Conservation (phyloP, 2,329 filamentous ascomycete species). For the Ophiostoma sp. region DNA sequence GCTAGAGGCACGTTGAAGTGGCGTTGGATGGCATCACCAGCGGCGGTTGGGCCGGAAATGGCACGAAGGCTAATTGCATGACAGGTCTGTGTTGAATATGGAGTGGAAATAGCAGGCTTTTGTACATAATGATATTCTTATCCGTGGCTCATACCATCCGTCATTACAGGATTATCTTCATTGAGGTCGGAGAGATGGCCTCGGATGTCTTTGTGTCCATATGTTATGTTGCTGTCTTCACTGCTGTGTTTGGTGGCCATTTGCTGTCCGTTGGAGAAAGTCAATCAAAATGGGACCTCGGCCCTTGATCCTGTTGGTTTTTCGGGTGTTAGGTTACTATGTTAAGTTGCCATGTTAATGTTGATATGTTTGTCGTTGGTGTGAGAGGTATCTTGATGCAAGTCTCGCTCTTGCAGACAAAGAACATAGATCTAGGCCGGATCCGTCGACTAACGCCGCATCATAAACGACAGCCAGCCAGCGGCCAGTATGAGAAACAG, state of each 20-base stretch:
- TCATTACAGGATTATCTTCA: too few relatives aligned
- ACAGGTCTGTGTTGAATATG: neutral
- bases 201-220: too few relatives aligned
- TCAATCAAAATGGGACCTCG: too few relatives aligned
- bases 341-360: too few relatives aligned
- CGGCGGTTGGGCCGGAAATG: conserved; percentile 10
- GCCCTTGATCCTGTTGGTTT: too few relatives aligned
- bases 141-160: too few relatives aligned
- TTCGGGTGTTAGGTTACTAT: too few relatives aligned
- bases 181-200: too few relatives aligned
- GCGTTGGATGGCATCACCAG: neutral
- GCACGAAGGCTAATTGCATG: neutral
- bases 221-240: too few relatives aligned
- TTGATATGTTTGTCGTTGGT: neutral
- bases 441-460: conserved; percentile 14
- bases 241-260: too few relatives aligned
- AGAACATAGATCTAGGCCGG: conserved; percentile 6
- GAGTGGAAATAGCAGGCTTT: neutral
- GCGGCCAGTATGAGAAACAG: neutral
- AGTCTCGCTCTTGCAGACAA: conserved; percentile 4
- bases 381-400: neutral
- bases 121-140: too few relatives aligned
- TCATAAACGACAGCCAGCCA: neutral
- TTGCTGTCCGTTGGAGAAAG: too few relatives aligned
- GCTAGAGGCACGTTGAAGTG: neutral